These are phyloP conservation scores for Pestalotiopsis sp. DNA, from an alignment of 2,329 filamentous ascomycete genomes.

Conservation along the genomic window DNA sequence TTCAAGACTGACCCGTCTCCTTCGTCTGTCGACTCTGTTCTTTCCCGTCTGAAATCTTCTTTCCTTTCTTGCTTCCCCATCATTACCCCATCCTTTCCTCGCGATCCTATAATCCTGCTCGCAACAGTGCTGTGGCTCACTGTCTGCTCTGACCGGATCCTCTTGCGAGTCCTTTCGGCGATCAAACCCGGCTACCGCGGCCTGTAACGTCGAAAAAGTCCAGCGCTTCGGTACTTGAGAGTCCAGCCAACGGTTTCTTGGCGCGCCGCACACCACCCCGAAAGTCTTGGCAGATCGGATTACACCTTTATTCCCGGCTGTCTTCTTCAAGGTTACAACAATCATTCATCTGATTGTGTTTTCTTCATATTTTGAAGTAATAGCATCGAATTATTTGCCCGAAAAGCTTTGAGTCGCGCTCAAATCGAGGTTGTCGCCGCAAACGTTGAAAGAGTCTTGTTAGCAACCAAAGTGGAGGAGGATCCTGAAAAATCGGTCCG, in stretches of 20 bases:
- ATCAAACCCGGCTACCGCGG: slow-evolving; percentile 3
- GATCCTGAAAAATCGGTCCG: neutral
- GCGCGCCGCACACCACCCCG: slow-evolving; percentile 2
- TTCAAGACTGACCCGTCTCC: neutral
- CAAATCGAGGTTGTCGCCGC: neutral
- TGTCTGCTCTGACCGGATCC: neutral
- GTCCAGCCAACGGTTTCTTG: slow-evolving; percentile 3
- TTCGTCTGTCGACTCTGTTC: neutral
- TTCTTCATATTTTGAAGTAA: neutral
- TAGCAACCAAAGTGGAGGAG: neutral
- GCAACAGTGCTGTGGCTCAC: neutral
- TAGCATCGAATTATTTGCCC: neutral
- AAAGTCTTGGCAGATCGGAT: slow-evolving; percentile 4
- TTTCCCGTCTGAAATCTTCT: slow-evolving; percentile 23
- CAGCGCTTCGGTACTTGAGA: slow-evolving; percentile 1
- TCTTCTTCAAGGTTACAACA: neutral
- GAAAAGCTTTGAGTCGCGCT: neutral
- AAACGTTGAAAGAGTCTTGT: neutral
- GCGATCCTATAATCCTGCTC: neutral
- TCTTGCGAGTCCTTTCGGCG: neutral
- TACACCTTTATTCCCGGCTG: neutral
- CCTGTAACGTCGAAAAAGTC: neutral
- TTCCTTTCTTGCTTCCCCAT: slow-evolving; percentile 4
- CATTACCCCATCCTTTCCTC: neutral
- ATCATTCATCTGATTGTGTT: neutral